Conservation (phyloP, 192 early-diverging fungal genomes). For the Phlyctochytrium arcticum region DNA sequence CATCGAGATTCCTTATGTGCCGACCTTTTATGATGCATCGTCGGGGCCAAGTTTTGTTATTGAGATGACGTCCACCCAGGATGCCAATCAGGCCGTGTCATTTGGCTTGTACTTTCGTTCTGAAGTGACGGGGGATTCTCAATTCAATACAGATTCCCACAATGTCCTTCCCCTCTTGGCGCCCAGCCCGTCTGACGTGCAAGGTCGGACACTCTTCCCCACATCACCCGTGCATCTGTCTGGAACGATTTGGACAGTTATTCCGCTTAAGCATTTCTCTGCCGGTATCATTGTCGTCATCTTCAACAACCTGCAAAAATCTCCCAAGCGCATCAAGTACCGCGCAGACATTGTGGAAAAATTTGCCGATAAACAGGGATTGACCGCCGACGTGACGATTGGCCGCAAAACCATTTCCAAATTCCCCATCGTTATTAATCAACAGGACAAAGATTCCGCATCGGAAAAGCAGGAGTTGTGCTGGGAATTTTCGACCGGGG, state of each 20-base stretch:
- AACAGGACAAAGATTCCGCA: too few relatives aligned
- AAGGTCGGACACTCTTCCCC: neutral
- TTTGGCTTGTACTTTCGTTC: too few relatives aligned
- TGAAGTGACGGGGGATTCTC: too few relatives aligned
- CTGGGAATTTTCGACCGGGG: conserved; percentile 37
- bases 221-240: neutral
- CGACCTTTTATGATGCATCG: too few relatives aligned
- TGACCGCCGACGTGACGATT: conserved; percentile 25
- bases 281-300: neutral
- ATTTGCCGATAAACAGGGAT: neutral
- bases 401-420: conserved; percentile 28
- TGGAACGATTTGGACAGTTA: neutral
- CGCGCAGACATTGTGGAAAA: conserved; percentile 10
- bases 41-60: too few relatives aligned
- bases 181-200: neutral
- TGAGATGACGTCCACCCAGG: too few relatives aligned
- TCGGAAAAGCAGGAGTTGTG: conserved; percentile 18
- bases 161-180: neutral
- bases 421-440: conserved; percentile 22
- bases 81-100: too few relatives aligned
- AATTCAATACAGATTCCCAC: too few relatives aligned
- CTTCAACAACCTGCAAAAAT: neutral
- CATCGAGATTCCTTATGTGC: neutral
- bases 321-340: neutral
- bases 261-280: neutral